phyloP scores from a whole-genome alignment of 1,284 basidiomycete species.

The Vanrija sp. region DNA sequence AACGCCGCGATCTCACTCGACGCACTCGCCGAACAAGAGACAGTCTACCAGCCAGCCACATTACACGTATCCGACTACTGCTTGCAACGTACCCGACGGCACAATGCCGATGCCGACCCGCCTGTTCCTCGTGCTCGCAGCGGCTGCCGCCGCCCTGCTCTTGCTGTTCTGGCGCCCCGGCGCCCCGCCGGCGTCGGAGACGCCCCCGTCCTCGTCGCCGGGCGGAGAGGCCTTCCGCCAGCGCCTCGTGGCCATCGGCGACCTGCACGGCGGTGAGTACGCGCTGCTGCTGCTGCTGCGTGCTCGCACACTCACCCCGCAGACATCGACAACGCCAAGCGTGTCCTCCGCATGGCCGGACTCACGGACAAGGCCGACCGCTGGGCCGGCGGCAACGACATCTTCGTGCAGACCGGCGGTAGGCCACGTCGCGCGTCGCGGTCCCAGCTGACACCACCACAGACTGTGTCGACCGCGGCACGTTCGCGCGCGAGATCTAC shows the following conservation, averaged over 20 bases:
- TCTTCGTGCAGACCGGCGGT: slow-evolving; percentile 79
- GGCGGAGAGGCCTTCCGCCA: slow-evolving; percentile 28
- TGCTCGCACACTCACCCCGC: not conserved
- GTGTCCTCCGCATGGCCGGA: slow-evolving; percentile 70
- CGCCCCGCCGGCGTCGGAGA: no score
- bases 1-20: no score
- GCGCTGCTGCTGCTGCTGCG: not conserved
- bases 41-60: no score
- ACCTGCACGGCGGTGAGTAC: slow-evolving; percentile 65
- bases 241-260: slow-evolving; percentile 65
- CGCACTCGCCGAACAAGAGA: no score
- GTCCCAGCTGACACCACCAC: no score
- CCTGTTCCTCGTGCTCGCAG: no score
- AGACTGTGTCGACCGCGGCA: slow-evolving; percentile 87
- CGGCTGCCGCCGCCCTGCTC: no score
- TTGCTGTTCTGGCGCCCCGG: no score
- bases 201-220: not conserved
- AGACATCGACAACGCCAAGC: slow-evolving; percentile 63
- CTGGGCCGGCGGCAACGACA: slow-evolving; percentile 74
- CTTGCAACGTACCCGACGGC: no score
- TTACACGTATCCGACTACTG: no score
- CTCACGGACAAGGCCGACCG: slow-evolving; percentile 64
- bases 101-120: no score
- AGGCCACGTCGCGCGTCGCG: no score
- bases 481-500: slow-evolving; percentile 79